Evolutionary conservation across 2,329 filamentous ascomycete genomes (phyloP), one percentile per base, ranked within the genome.

Genomic region (Talaromyces marneffei): DNA sequence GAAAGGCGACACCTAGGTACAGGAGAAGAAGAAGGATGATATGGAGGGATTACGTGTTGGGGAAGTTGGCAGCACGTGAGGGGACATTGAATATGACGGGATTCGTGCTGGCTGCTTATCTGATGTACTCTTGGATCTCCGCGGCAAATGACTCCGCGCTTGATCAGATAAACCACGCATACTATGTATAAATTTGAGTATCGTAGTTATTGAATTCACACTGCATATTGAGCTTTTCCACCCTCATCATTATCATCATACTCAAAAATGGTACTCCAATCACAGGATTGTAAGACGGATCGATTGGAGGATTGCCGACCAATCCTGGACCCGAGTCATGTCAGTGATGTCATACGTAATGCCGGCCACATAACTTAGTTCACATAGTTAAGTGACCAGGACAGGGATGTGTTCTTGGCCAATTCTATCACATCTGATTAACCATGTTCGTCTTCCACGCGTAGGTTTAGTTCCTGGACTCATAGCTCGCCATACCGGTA

Each of bases 11-110:
- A n/a, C n/a, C n/a, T 52, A 52, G 33, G 9, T 52, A 52, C 48
- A 35, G 29, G 5, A 48, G 20, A 18, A 18, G 25, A 33, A 33
- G 4, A 50, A 14, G 27, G n/a, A 10, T 33, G 3, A 23, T 35
- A 20, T 18, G 48, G 27, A 33, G 48, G 29, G 3, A 52, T 52
- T 52, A 33, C 48, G 48, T 52, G 23, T 25, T 3, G n/a, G 3
- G 2, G 18, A 58, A 27, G 31, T 18, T 31, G 27, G 46, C 46
- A 6, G 46, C 46, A 50, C 46, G 35, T 50, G 44, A 40, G 42
- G 35, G 35, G 33, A n/a, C n/a, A n/a, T 40, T 56, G 37, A 46
- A 50, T 52, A 50, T 52, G 44, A 20, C 40, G 57, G 16, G 57
- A 37, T 37, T 50, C 20, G 44, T 39, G 23, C 42, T 31, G 23